A percentile compares a stretch with the other conserved stretches of the same genome.
Conservation (phyloP, 345 rosid genomes). For the Alliaria petiolata region DNA sequence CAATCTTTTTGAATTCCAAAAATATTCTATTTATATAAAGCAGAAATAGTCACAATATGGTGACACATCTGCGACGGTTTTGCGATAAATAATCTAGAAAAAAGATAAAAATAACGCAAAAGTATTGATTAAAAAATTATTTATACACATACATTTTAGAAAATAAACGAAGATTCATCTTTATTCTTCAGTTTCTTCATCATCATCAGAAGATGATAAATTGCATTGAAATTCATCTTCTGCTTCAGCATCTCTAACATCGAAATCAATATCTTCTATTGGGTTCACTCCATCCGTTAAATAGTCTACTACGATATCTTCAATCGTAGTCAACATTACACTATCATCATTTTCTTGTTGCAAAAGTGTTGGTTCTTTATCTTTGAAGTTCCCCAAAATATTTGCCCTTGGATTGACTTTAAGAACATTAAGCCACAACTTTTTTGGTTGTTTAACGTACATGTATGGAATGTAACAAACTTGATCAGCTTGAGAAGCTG, state of each 20-base stretch:
- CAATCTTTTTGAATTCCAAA: too few species aligned
- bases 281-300: neutral
- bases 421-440: neutral
- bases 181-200: neutral
- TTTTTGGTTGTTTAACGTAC: neutral
- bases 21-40: too few species aligned
- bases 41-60: too few species aligned
- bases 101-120: too few species aligned
- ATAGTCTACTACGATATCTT: neutral
- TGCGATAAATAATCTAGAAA: too few species aligned
- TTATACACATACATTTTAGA: too few species aligned
- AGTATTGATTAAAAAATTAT: too few species aligned
- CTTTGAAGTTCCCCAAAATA: accelerated
- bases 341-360: neutral
- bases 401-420: neutral
- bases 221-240: neutral
- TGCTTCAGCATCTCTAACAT: neutral
- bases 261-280: neutral
- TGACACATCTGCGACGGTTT: too few species aligned
- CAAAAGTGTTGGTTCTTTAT: neutral
- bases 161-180: too few species aligned
- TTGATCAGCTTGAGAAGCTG: neutral
- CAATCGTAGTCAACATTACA: neutral
- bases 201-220: neutral
- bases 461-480: neutral